A percentile compares a stretch with the other conserved stretches of the same genome.
These are phyloP conservation scores for Rubus parviflorus DNA, from an alignment of 306 rosid species.

Conservation along the genomic window DNA sequence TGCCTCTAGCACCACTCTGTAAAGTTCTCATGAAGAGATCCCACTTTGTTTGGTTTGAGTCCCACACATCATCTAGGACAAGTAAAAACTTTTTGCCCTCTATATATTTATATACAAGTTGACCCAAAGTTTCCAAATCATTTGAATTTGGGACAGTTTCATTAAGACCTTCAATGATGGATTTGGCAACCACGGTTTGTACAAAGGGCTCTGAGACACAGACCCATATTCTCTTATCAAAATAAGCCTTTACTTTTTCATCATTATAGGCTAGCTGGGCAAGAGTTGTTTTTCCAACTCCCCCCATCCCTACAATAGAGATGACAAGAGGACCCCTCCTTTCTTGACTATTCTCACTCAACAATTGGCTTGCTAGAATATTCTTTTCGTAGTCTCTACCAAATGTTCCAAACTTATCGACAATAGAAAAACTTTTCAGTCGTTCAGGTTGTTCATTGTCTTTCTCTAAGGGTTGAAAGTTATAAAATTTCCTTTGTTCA, in stretches of 20 bases:
- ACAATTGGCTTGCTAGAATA: background rate
- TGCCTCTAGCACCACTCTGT: background rate
- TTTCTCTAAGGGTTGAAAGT: background rate
- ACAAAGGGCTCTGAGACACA: background rate
- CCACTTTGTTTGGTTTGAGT: background rate
- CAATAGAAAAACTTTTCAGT: background rate
- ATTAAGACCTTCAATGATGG: background rate
- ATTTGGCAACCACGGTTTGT: background rate
- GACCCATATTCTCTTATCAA: background rate
- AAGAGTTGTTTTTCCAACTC: background rate
- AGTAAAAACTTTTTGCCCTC: background rate
- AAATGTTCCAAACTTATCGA: background rate
- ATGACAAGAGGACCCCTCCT: background rate
- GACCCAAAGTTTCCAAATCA: background rate
- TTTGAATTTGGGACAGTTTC: background rate
- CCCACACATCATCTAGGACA: background rate
- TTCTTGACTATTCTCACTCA: background rate
- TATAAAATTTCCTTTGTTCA: background rate
- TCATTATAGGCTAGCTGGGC: background rate
- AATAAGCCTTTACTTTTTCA: background rate
- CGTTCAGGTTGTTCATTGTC: background rate
- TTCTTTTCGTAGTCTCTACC: background rate
- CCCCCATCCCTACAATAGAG: constrained; percentile 12
- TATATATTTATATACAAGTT: background rate
- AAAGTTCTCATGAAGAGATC: background rate